A percentile compares a stretch with the other conserved stretches of the same genome.
Conservation (phyloP, 148 eudicot species). For the Chenopodium quinoa region DNA sequence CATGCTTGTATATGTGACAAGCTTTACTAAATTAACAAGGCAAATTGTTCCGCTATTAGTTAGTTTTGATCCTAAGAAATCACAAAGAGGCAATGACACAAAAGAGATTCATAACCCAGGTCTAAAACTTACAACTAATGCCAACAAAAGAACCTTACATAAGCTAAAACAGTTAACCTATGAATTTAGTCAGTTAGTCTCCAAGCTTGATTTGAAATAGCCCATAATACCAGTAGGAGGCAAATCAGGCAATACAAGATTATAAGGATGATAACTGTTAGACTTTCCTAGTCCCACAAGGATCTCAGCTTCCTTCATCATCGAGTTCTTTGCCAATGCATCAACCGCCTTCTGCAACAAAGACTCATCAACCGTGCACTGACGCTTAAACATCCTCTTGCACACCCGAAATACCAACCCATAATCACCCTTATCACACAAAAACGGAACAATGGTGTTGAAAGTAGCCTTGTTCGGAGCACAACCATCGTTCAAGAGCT, state of each 20-base stretch:
- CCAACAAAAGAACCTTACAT: not conserved
- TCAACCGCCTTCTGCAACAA: constrained; percentile 53
- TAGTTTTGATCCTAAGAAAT: no score
- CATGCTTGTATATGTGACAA: no score
- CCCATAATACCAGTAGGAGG: constrained; percentile 25
- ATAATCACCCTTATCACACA: constrained; percentile 44
- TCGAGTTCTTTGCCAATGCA: constrained; percentile 42
- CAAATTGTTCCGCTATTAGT: no score
- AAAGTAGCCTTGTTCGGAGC: constrained; percentile 33
- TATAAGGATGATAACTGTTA: constrained; percentile 28
- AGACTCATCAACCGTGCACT: constrained; percentile 27
- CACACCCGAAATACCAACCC: constrained; percentile 47
- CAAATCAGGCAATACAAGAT: constrained; percentile 21
- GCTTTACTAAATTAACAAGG: no score
- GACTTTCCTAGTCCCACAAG: constrained; percentile 39
- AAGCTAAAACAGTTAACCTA: not conserved
- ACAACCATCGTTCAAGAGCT: constrained; percentile 27
- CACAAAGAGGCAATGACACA: no score
- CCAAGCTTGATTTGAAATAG: not conserved
- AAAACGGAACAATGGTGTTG: constrained; percentile 32
- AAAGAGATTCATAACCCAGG: not conserved
- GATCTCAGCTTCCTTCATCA: constrained; percentile 40
- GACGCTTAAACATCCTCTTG: constrained; percentile 25
- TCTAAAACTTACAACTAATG: no score
- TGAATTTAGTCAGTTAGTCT: not conserved